Percentiles rank a stretch among this genome's conserved stretches.
Conservation (phyloP, 2,329 filamentous ascomycete species). For the Sclerotinia minor region DNA sequence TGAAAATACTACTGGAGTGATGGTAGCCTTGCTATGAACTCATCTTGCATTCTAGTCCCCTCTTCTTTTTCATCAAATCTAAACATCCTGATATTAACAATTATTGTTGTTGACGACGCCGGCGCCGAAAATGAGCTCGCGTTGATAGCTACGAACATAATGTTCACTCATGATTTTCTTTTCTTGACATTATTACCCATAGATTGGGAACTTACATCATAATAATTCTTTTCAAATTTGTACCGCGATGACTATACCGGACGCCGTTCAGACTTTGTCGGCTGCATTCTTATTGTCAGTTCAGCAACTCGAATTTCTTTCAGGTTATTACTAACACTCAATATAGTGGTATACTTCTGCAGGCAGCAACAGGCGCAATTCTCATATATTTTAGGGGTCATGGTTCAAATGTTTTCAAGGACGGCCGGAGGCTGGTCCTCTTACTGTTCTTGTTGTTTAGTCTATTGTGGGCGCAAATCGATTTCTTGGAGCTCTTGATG, state of each 20-base stretch:
- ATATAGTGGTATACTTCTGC: conserved; percentile 41
- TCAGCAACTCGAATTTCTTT: background rate
- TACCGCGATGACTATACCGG: conserved; percentile 38
- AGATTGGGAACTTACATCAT: conserved; percentile 38
- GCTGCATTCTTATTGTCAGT: conserved; percentile 43
- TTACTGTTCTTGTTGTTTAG: conserved; percentile 41
- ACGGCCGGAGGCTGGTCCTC: conserved; percentile 45
- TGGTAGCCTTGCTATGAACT: background rate
- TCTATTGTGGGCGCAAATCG: conserved; percentile 40
- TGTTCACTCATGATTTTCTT: conserved; percentile 34
- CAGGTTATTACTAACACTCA: conserved; percentile 28
- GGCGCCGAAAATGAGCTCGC: conserved; percentile 32
- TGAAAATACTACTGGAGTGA: conserved; percentile 17
- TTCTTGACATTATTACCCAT: conserved; percentile 38
- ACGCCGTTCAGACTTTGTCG: conserved; percentile 39
- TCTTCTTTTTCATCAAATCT: conserved; percentile 13
- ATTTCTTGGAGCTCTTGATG: conserved; percentile 41
- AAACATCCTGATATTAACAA: conserved; percentile 28
- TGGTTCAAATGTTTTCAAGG: conserved; percentile 40
- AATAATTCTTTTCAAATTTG: conserved; percentile 33
- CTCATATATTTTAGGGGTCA: conserved; percentile 39
- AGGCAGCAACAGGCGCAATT: conserved; percentile 39
- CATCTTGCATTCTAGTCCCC: conserved; percentile 6
- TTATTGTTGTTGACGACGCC: conserved; percentile 32
- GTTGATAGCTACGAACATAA: conserved; percentile 33